Percentiles rank a stretch among this genome's conserved stretches.
These are phyloP conservation scores for Zygosaccharomyces siamensis DNA, from an alignment of 805 yeast genomes.

Conservation along the genomic window DNA sequence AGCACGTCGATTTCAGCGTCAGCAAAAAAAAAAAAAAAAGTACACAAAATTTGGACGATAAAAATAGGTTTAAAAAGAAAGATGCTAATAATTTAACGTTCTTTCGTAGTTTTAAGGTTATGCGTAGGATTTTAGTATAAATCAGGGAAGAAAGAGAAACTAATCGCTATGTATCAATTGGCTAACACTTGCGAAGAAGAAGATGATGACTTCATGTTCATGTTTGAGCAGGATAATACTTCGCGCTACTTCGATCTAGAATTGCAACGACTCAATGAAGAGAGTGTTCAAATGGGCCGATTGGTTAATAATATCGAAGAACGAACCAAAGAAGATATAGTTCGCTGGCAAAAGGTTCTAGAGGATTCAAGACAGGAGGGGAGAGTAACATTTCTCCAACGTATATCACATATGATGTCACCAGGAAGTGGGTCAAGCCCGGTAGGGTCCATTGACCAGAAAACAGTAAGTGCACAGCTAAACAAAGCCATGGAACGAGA, in stretches of 20 bases:
- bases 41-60: neutral
- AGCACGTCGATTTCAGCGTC: neutral
- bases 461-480: neutral
- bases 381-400: neutral
- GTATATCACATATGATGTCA: slow-evolving; percentile 1
- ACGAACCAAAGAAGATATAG: slow-evolving; percentile 7
- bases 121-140: neutral
- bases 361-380: slow-evolving; percentile 1
- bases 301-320: slow-evolving; percentile 6
- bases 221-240: slow-evolving; percentile 5
- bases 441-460: neutral
- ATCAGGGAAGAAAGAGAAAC: neutral
- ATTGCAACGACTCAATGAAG: slow-evolving; percentile 1
- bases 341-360: slow-evolving; percentile 6
- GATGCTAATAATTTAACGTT: no score
- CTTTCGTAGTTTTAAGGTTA: neutral
- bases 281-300: slow-evolving; percentile 5
- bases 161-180: slow-evolving; percentile 2
- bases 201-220: slow-evolving; percentile 8
- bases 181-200: slow-evolving; percentile 1
- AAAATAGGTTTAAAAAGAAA: neutral
- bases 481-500: neutral
- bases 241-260: neutral
- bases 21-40: neutral
- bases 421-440: slow-evolving; percentile 2